Percentiles rank a stretch among this genome's conserved stretches.
These are phyloP conservation scores for Apodospora peruviana DNA, from an alignment of 495 filamentous ascomycete genomes.

Conservation along the genomic window DNA sequence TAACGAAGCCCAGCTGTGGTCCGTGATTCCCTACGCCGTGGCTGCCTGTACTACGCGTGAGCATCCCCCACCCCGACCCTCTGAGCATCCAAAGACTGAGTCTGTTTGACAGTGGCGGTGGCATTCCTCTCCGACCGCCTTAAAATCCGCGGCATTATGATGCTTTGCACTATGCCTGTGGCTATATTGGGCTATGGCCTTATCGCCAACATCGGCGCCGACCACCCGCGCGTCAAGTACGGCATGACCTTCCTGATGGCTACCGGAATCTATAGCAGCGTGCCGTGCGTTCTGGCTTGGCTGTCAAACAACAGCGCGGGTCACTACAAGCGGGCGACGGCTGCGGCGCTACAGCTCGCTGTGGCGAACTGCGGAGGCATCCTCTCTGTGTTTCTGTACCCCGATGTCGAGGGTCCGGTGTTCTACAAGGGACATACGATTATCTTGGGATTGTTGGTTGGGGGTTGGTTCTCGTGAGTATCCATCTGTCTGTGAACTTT, in stretches of 20 bases:
- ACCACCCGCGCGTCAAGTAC: conserved; percentile 53
- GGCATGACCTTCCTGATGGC: conserved; percentile 68
- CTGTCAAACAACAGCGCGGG: conserved; percentile 43
- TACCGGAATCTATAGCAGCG: conserved; percentile 69
- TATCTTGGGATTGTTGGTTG: conserved; percentile 51
- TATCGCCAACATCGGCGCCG: conserved; percentile 29
- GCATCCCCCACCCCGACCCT: background rate
- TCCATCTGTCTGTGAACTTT: conserved; percentile 16
- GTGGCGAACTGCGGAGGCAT: conserved; percentile 46
- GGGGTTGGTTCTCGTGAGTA: conserved; percentile 54
- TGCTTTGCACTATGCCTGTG: conserved; percentile 39
- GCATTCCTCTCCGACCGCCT: conserved; percentile 43
- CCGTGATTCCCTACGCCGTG: conserved; percentile 58
- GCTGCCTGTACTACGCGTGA: conserved; percentile 46
- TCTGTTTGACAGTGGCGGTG: conserved; percentile 23
- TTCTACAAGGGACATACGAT: conserved; percentile 54
- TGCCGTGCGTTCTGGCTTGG: conserved; percentile 74
- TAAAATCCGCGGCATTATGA: conserved; percentile 27
- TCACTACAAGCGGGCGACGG: conserved; percentile 41
- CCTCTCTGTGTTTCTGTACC: conserved; percentile 55
- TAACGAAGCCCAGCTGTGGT: conserved; percentile 57
- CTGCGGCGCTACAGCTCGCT: conserved; percentile 40
- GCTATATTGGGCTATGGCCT: conserved; percentile 55
- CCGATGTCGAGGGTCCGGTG: conserved; percentile 39
- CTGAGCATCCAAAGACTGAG: background rate